Percentiles rank a stretch among this genome's conserved stretches.
Conservation (phyloP, 2,329 filamentous ascomycete species). For the Neofusicoccum laricinum region DNA sequence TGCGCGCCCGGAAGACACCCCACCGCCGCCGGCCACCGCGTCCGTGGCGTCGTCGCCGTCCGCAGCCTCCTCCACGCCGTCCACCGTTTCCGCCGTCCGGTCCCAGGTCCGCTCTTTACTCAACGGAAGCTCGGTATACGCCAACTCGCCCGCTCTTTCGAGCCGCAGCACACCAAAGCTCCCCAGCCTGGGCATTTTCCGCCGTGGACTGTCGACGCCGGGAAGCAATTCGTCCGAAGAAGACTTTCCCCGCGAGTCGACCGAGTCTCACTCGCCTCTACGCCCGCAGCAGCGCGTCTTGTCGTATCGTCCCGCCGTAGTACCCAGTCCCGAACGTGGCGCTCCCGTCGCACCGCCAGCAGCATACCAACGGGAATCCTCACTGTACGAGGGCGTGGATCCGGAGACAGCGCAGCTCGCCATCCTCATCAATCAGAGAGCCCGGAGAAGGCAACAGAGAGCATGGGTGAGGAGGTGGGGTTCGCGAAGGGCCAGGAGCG, state of each 20-base stretch:
- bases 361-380: background rate
- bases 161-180: conserved; percentile 1
- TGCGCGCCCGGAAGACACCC: background rate
- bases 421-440: background rate
- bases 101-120: conserved; percentile 7
- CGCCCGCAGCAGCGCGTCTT: background rate
- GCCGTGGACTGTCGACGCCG: background rate
- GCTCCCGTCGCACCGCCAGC: background rate
- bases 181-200: background rate
- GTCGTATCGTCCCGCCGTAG: background rate
- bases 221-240: background rate
- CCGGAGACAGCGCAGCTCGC: conserved; percentile 13
- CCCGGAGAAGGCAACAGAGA: background rate
- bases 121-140: background rate
- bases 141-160: background rate
- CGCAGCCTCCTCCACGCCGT: background rate
- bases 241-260: background rate
- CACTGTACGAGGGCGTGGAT: conserved; percentile 3
- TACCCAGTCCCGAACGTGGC: background rate
- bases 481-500: background rate
- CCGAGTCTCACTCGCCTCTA: background rate
- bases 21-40: background rate
- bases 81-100: background rate
- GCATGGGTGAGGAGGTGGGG: conserved; percentile 10
- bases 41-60: background rate